Evolutionary conservation across 805 yeast genomes (phyloP).

Genomic region (Metschnikowia santaceciliae): DNA sequence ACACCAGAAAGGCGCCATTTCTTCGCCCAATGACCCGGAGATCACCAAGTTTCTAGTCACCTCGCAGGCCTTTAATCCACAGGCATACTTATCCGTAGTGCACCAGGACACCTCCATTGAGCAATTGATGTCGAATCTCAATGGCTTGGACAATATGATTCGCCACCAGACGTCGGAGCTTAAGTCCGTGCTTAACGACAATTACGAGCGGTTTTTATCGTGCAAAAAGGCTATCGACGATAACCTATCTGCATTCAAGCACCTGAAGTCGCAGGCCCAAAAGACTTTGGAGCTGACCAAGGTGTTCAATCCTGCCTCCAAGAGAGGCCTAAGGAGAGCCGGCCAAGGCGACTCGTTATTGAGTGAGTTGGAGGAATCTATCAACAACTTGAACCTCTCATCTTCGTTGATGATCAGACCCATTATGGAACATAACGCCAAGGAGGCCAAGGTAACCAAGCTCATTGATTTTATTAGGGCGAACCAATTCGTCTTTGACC

Average conservation of each 20-base stretch:
- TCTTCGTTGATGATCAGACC: conserved; percentile 40
- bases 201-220: conserved; percentile 32
- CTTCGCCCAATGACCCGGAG: conserved; percentile 28
- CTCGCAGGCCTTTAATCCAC: conserved; percentile 34
- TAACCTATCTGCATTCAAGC: conserved; percentile 30
- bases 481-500: conserved; percentile 33
- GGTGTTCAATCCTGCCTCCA: conserved; percentile 35
- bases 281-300: conserved; percentile 30
- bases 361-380: conserved; percentile 35
- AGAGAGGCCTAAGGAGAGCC: conserved; percentile 13
- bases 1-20: conserved; percentile 21
- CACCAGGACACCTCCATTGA: conserved; percentile 38
- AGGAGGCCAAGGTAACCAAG: conserved; percentile 29
- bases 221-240: conserved; percentile 39
- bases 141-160: conserved; percentile 32
- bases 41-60: conserved; percentile 32
- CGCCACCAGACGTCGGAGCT: conserved; percentile 33
- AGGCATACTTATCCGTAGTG: conserved; percentile 32
- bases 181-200: conserved; percentile 34
- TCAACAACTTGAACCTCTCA: conserved; percentile 35
- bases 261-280: conserved; percentile 33
- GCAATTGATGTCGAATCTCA: conserved; percentile 26
- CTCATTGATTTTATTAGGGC: conserved; percentile 34
- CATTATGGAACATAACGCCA: conserved; percentile 34
- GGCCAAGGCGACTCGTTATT: conserved; percentile 23